These are phyloP conservation scores for Fusarium pseudoanthophilum DNA, from an alignment of 2,329 filamentous ascomycete species.

Conservation along the genomic window DNA sequence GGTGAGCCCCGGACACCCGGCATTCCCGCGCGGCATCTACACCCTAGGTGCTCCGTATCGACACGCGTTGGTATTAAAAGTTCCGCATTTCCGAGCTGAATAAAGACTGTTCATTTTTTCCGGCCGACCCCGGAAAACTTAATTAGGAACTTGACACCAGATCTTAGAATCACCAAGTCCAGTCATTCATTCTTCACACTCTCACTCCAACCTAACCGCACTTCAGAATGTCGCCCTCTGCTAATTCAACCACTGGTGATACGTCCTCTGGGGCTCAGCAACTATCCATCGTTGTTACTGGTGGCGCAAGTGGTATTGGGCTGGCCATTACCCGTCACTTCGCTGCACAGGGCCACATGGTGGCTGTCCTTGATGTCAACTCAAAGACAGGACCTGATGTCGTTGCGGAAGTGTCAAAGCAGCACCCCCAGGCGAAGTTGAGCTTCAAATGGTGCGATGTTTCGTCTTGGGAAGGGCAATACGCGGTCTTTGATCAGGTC, in stretches of 20 bases:
- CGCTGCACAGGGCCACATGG: background rate
- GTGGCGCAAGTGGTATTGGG: background rate
- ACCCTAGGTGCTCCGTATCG: background rate
- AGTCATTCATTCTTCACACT: background rate
- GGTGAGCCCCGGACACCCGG: background rate
- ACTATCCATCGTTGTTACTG: background rate
- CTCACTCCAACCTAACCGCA: accelerated
- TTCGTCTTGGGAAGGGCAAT: background rate
- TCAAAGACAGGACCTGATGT: background rate
- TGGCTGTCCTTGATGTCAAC: background rate
- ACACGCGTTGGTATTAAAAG: background rate
- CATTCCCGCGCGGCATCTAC: background rate
- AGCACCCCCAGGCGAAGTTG: background rate
- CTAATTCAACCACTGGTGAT: too few relatives aligned
- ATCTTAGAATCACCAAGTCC: background rate
- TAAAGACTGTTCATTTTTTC: background rate
- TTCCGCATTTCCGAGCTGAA: background rate
- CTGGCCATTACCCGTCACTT: background rate
- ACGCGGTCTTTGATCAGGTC: background rate
- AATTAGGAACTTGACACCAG: too few relatives aligned
- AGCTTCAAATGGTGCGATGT: slow-evolving; percentile 7
- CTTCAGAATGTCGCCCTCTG: background rate
- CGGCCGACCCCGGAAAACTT: too few relatives aligned
- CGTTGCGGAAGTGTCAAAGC: background rate
- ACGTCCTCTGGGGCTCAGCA: accelerated